phyloP scores from a whole-genome alignment of 768 basidiomycete species.

The Tylopilus felleus region DNA sequence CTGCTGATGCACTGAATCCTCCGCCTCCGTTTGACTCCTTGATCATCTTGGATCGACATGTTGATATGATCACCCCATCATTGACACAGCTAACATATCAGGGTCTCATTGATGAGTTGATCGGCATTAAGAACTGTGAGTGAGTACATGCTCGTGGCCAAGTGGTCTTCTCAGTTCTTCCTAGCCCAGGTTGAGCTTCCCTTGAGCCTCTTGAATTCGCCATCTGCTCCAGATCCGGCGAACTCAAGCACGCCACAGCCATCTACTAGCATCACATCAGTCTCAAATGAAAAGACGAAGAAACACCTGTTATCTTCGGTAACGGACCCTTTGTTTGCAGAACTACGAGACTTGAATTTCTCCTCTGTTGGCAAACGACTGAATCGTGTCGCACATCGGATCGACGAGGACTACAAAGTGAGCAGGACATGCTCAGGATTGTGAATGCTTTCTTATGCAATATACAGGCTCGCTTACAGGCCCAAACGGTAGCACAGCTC shows the following conservation, averaged over 20 bases:
- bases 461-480: constrained; percentile 70
- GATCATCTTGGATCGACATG: constrained; percentile 84
- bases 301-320: constrained; percentile 80
- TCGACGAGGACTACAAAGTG: constrained; percentile 94
- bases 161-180: constrained; percentile 1
- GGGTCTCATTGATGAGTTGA: constrained; percentile 89
- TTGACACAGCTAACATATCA: constrained; percentile 96
- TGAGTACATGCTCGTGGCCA: not conserved
- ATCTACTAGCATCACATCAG: constrained; percentile 42
- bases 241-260: constrained; percentile 41
- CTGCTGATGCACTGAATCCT: constrained; percentile 41
- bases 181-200: constrained; percentile 81
- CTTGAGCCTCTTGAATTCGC: constrained; percentile 60
- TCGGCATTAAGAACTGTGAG: constrained; percentile 88
- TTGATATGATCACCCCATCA: constrained; percentile 94
- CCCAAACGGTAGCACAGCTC: constrained; percentile 88
- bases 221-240: constrained; percentile 41
- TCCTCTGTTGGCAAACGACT: constrained; percentile 80
- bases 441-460: constrained; percentile 2
- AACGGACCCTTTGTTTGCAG: constrained; percentile 77
- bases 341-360: constrained; percentile 90
- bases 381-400: constrained; percentile 73
- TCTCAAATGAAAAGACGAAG: constrained; percentile 80
- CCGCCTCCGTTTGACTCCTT: constrained; percentile 77
- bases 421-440: constrained; percentile 1